These are phyloP conservation scores for Cryphonectria naterciae DNA, from an alignment of 2,329 filamentous ascomycete species.

Conservation along the genomic window DNA sequence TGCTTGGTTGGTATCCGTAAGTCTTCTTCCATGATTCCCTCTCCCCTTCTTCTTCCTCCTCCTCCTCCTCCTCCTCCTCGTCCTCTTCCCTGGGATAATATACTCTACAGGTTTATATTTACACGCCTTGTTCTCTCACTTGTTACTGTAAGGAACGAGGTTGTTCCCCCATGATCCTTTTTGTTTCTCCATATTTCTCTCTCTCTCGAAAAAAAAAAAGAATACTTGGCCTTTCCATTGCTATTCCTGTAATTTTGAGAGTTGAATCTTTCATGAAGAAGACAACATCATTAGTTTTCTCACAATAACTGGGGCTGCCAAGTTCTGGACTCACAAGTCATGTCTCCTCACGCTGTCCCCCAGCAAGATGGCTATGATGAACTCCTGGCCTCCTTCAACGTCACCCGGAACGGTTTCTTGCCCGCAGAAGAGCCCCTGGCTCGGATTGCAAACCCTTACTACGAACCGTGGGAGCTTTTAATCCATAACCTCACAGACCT, in stretches of 20 bases:
- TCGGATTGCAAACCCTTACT: slow-evolving; percentile 70
- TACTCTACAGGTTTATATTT: neutral
- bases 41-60: neutral
- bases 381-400: slow-evolving; percentile 40
- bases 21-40: neutral
- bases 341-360: slow-evolving; percentile 49
- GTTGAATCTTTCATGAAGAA: neutral
- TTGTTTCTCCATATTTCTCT: neutral
- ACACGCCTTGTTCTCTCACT: neutral
- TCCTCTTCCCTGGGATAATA: neutral
- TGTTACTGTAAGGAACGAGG: neutral
- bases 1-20: neutral
- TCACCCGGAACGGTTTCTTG: slow-evolving; percentile 72
- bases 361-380: slow-evolving; percentile 32
- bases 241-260: neutral
- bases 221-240: neutral
- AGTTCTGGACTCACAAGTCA: slow-evolving; percentile 28
- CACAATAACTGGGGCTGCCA: neutral
- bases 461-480: slow-evolving; percentile 77
- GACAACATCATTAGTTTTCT: neutral
- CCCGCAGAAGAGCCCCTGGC: slow-evolving; percentile 71
- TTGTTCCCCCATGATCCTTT: neutral
- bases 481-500: slow-evolving; percentile 69
- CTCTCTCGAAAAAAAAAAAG: too few species aligned
- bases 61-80: neutral